phyloP scores from a whole-genome alignment of 345 rosid species.

The Noccaea bulbosa region DNA sequence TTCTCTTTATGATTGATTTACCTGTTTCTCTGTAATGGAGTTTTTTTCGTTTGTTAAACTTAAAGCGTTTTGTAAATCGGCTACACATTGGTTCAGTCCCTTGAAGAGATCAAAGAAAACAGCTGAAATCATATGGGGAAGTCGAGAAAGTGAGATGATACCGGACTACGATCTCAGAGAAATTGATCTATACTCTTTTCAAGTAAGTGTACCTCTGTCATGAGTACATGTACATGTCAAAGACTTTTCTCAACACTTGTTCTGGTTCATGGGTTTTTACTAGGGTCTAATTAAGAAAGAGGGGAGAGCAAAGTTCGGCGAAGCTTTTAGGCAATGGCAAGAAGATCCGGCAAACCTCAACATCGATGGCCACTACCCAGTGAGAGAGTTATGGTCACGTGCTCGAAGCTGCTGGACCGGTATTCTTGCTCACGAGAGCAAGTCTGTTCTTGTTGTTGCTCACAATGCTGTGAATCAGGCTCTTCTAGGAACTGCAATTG shows the following conservation, averaged over 20 bases:
- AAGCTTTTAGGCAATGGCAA: slow-evolving; percentile 81
- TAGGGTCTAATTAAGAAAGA: slow-evolving; percentile 91
- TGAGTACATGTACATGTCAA: background rate
- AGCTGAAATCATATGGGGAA: slow-evolving; percentile 87
- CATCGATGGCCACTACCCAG: slow-evolving; percentile 89
- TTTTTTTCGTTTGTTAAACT: background rate
- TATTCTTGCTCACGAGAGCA: slow-evolving; percentile 75
- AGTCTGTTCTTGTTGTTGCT: slow-evolving; percentile 91
- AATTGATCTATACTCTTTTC: slow-evolving; percentile 92
- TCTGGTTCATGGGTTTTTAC: slow-evolving; percentile 35
- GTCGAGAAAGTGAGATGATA: slow-evolving; percentile 62
- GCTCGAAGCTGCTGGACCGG: slow-evolving; percentile 71
- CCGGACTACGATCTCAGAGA: slow-evolving; percentile 76
- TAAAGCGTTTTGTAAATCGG: background rate
- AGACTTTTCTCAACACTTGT: background rate
- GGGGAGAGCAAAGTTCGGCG: slow-evolving; percentile 78
- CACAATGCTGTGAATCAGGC: slow-evolving; percentile 98
- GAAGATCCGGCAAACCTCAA: slow-evolving; percentile 74
- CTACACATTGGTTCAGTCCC: slow-evolving; percentile 53
- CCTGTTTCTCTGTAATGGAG: background rate
- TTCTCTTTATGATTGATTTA: background rate
- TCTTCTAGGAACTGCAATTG: slow-evolving; percentile 84
- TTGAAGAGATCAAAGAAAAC: slow-evolving; percentile 79
- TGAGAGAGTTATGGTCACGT: slow-evolving; percentile 88
- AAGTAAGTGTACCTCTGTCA: slow-evolving; percentile 48